phyloP scores from a whole-genome alignment of 2,329 filamentous ascomycete species.

The Pseudogymnoascus sp. region DNA sequence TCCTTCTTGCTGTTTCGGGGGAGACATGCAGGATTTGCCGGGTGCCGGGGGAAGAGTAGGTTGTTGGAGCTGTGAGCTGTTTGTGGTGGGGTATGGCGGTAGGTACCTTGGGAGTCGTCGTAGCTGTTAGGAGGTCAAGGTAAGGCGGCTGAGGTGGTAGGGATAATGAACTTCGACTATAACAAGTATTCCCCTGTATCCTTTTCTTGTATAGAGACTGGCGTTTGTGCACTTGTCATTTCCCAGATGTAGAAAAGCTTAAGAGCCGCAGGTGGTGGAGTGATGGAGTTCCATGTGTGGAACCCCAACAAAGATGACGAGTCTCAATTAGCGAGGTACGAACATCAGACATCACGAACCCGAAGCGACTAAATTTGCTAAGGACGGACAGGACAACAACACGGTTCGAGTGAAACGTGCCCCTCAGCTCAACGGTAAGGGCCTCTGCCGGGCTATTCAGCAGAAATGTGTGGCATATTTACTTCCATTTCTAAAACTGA shows the following conservation, averaged over 20 bases:
- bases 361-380: neutral
- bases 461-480: conserved; percentile 56
- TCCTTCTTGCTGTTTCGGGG: conserved; percentile 6
- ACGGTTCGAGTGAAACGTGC: neutral
- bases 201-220: neutral
- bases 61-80: conserved; percentile 3
- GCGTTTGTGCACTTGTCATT: neutral
- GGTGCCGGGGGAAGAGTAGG: neutral
- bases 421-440: neutral
- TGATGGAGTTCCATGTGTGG: neutral
- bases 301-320: conserved; percentile 7
- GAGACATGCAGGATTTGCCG: conserved; percentile 5
- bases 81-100: neutral
- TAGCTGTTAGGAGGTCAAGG: neutral
- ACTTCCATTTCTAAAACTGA: conserved; percentile 37
- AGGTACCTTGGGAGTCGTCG: conserved; percentile 3
- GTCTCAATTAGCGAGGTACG: conserved; percentile 7
- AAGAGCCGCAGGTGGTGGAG: neutral
- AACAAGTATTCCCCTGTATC: neutral
- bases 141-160: neutral
- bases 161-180: neutral
- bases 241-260: neutral
- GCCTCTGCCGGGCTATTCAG: conserved; percentile 2
- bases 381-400: neutral
- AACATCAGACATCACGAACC: conserved; percentile 1